phyloP scores from a whole-genome alignment of 192 early-diverging fungal species.

The Rhizophagus prolifer region DNA sequence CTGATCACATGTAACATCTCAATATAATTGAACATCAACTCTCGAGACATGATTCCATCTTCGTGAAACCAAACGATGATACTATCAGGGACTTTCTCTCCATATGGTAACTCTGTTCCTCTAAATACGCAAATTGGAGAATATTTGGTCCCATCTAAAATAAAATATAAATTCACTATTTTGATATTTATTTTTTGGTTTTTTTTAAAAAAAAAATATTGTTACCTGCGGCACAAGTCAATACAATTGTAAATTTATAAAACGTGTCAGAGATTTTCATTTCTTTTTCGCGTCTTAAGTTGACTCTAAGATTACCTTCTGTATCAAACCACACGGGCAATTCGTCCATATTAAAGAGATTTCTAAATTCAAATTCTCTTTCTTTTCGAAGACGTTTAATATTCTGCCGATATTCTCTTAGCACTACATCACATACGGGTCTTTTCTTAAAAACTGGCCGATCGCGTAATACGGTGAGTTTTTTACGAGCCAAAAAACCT shows the following conservation, averaged over 20 bases:
- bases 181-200: background rate
- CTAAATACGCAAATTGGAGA: slow-evolving; percentile 8
- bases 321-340: background rate
- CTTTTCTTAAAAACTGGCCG: background rate
- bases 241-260: background rate
- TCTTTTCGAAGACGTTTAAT: background rate
- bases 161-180: background rate
- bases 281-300: background rate
- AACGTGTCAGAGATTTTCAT: background rate
- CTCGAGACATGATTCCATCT: slow-evolving; percentile 1
- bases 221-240: background rate
- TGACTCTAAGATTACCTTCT: background rate
- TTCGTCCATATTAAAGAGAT: slow-evolving; percentile 16
- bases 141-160: slow-evolving; percentile 2
- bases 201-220: background rate
- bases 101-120: slow-evolving; percentile 2
- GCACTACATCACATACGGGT: background rate
- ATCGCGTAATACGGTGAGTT: background rate
- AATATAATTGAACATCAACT: background rate
- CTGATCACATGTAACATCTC: background rate
- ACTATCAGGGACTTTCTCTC: background rate
- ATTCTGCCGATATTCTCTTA: background rate
- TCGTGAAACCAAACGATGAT: slow-evolving; percentile 13
- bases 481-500: slow-evolving; percentile 3
- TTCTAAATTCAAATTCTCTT: background rate